Evolutionary conservation across 257 asterid species (phyloP), one percentile per base, ranked within the genome.

Genomic region (Scutellaria galericulata): DNA sequence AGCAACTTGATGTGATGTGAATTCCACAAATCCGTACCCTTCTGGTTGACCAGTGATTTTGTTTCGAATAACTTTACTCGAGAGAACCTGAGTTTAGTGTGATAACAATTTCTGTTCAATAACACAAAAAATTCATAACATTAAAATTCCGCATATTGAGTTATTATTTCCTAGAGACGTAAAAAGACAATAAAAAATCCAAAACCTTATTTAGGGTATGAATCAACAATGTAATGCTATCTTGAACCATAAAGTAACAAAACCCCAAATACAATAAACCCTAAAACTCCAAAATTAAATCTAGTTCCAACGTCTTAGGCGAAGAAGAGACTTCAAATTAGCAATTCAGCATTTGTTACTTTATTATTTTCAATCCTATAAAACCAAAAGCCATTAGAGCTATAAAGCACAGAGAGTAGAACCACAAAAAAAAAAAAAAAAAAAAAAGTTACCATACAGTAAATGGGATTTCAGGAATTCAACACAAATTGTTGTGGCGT

Each of bases 11-110:
- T 93, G 97, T 7, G 96, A 82, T 42, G 85, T 64, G 59, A 93
- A 91, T 83, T 93, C 98, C 62, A 93, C 97, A 73, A 93, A 93
- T 11, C 98, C 98, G 40, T 93, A 93, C 59, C 98, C 98, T 84
- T 93, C 98, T 0, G 97, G 97, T 48, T 88, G 97, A 5, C 96
- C 96, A 1, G 98, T 91, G 67, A 89, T 75, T 83, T 91, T 93
- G 89, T 89, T 93, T 37, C 97, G 88, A 76, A 91, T 93, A 40
- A 91, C 98, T 84, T 93, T 93, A 54, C 86, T 87, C 0, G 98
- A 93, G 51, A 91, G 90, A 9, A 93, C 97, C 97, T 93, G 88
- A 74, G 80, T 75, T 13, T 24, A 73, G 47, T 12, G 18, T 48
- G 31, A 44, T 39, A 50, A 42, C 45, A 70, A 57, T 58, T 68